Conservation (phyloP, 495 filamentous ascomycete species). For the Xylaria sp. region DNA sequence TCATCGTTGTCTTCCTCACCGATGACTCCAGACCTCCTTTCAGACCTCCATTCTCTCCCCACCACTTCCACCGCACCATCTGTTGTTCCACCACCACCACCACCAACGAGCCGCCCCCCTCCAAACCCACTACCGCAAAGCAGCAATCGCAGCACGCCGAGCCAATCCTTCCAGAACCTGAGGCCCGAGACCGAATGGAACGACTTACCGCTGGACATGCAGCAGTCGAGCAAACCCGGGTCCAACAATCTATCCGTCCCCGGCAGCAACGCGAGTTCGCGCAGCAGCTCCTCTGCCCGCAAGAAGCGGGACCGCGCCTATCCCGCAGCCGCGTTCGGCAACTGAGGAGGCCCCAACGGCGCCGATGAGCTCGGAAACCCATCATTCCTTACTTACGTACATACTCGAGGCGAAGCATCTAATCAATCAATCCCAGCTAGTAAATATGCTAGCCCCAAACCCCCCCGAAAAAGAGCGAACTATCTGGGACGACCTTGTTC, state of each 20-base stretch:
- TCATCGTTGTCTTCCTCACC: not conserved
- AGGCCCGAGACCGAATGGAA: constrained; percentile 64
- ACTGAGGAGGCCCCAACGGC: constrained; percentile 22
- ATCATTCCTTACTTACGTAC: not conserved
- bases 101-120: not conserved
- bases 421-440: not conserved
- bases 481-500: not conserved
- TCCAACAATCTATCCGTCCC: constrained; percentile 19
- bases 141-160: constrained; percentile 34
- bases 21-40: not conserved
- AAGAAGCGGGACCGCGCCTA: constrained; percentile 60
- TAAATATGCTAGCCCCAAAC: not conserved
- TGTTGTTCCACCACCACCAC: too few species aligned
- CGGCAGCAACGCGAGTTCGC: constrained; percentile 53
- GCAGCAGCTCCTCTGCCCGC: constrained; percentile 51
- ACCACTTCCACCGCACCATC: constrained; percentile 31
- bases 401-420: not conserved
- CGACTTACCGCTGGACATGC: constrained; percentile 62
- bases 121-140: constrained; percentile 14
- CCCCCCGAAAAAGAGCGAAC: not conserved
- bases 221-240: constrained; percentile 35
- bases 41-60: not conserved
- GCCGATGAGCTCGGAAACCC: too few species aligned
- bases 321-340: constrained; percentile 60
- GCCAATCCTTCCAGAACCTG: constrained; percentile 58